Evolutionary conservation across 1,139 yeast species (phyloP), one percentile per base, ranked within the genome.

Genomic region (Yamadazyma pseudoaaseri): DNA sequence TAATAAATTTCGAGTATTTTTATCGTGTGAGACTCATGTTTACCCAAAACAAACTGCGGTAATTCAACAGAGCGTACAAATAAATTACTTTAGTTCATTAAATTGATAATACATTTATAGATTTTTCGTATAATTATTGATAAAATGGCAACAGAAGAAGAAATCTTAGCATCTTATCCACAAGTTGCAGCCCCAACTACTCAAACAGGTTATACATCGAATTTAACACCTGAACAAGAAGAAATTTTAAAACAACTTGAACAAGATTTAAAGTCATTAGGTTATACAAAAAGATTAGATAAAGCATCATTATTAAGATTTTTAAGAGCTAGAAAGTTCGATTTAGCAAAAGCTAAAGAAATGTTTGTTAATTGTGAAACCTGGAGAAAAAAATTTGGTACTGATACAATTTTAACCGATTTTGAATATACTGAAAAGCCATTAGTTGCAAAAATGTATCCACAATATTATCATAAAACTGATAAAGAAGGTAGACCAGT

Each of bases 401-500:
- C 87, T 33, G 84, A 92, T 62, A 86, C 90, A 39, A 84, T 92
- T 47, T 70, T 92, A 56, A 68, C 73, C 48, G 96, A 87, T 57
- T 92, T 92, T 73, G 79, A 84, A 45, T 92, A 90, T 65, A 78
- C 76, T 18, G 98, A 92, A 67, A 92, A 92, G 68, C 84, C 94
- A 20, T 61, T 80, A 42, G 96, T 89, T 44, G 96, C 96, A 44
- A 75, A 77, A 57, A 82, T 72, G 64, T 92, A 92, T 61, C 98
- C 98, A 20, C 97, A 90, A 65, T 92, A 89, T 65, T 92, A 92
- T 65, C 97, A 92, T 70, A 90, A 90, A 72, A 86, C 90, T 29
- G 98, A 92, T 62, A 86, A 76, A 54, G 97, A 92, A 43, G 98
- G 98, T 31, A 83, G 97, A 54, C 98, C 98, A 3, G 83, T 89